Evolutionary conservation across 352 stramenopile genomes (phyloP), one percentile per base, ranked within the genome.

Genomic region (Globisporangium spinosum): DNA sequence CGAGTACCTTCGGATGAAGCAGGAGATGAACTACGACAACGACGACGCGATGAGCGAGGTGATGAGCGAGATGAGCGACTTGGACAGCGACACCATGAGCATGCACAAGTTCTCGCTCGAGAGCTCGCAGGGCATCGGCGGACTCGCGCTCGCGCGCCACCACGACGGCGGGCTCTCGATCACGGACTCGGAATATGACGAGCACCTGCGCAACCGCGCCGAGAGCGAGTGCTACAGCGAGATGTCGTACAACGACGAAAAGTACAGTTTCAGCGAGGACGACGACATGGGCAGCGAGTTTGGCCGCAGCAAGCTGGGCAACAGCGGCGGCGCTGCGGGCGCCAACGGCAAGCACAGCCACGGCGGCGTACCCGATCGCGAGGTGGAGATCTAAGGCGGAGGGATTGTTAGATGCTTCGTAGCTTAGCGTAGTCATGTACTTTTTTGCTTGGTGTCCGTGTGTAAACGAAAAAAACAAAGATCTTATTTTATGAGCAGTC

Each of bases 241-340:
- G 60, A 90, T 91, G 81, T 91, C 83, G 54, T 90, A 90, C 81
- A 91, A 91, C 64, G 83, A 91, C 67, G 83, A 91, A 58, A 91
- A 89, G 65, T 91, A 91, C 72, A 87, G 76, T 17, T 90, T 91
- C 63, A 86, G 77, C 56, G 77, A 85, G 49, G 69, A 78, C 32
- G 79, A 88, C 23, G 69, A 69, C 35, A 71, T 76, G 63, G 49
- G 68, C 45, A 71, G 58, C 25, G 66, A 71, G 51, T 65, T 83
- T 8, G 72, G 78, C 12, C 64, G 56, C 25, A 69, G 56, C 51
- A 59, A 59, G 12, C n/a, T 61, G 22, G 58, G 20, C n/a, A 51
- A 51, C 34, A 63, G 58, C 58, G 22, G 45, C 35, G 32, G 12
- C 61, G 67, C 74, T 25, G 47, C 3, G 6, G 47, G 47, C n/a